Percentiles rank a stretch among this genome's conserved stretches.
These are phyloP conservation scores for Chlorella vulgaris DNA, from an alignment of 139 green algal genomes.

Conservation along the genomic window DNA sequence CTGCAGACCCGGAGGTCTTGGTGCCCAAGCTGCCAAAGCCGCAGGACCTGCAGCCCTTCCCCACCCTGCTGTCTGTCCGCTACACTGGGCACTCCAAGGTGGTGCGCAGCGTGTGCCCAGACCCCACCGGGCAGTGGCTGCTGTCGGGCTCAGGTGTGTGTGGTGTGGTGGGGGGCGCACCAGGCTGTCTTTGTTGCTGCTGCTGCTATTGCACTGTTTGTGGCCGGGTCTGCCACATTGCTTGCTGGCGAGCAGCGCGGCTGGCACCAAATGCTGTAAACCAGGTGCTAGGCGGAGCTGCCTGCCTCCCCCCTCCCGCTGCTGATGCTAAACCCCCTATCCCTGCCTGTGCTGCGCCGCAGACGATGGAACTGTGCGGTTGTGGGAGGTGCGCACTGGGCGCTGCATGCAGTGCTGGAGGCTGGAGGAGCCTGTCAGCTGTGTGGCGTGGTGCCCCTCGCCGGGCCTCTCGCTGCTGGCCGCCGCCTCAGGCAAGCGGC, in stretches of 20 bases:
- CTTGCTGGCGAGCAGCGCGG: too few relatives aligned
- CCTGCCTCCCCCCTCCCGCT: too few relatives aligned
- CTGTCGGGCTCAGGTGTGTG: constrained; percentile 40
- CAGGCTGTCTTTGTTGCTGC: too few relatives aligned
- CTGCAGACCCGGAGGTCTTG: constrained; percentile 76
- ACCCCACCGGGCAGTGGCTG: constrained; percentile 73
- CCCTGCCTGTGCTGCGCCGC: too few relatives aligned
- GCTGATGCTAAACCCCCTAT: too few relatives aligned
- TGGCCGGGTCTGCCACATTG: too few relatives aligned
- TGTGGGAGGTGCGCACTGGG: constrained; percentile 90
- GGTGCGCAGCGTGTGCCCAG: constrained; percentile 20
- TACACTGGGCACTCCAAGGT: constrained; percentile 80
- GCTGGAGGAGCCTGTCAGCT: constrained; percentile 55
- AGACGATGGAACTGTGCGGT: constrained; percentile 68
- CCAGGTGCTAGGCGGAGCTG: too few relatives aligned
- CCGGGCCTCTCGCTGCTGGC: constrained; percentile 43
- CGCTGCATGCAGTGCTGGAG: constrained; percentile 55
- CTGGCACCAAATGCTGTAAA: too few relatives aligned
- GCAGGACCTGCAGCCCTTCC: constrained; percentile 93
- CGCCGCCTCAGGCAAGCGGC: constrained; percentile 47
- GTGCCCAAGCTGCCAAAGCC: constrained; percentile 94
- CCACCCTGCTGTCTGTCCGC: constrained; percentile 71
- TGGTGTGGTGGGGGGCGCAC: neutral
- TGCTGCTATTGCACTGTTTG: too few relatives aligned
- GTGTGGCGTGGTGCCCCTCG: constrained; percentile 80